Evolutionary conservation across 352 stramenopile genomes (phyloP), one percentile per base, ranked within the genome.

Genomic region (Pythium monospermum): DNA sequence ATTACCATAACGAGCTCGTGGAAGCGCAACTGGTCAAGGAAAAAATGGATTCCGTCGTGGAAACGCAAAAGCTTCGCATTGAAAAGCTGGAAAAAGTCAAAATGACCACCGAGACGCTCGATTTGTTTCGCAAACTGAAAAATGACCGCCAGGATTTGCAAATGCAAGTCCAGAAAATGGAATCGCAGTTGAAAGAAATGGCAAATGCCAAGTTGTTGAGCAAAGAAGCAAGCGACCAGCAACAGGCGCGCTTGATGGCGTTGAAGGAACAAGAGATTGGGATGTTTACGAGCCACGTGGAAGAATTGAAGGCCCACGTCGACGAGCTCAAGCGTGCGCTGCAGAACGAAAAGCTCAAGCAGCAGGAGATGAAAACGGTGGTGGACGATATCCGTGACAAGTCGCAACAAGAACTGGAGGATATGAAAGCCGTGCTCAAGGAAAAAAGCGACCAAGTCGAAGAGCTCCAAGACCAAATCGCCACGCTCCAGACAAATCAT

Each of bases 81-180:
- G 75, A 85, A 32, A 88, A 87, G 57, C 68, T 91, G 30, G 79
- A 91, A 30, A 82, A 85, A 58, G 76, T 88, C 18, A 91, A 91
- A 62, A 91, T 91, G 79, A 91, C 79, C 7, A 88, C 64, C 0
- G 76, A 85, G 28, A 87, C 64, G 19, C 60, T 87, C 22, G 69
- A 85, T 37, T 39, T 88, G 36, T 91, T 87, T 62, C 76, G 67
- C 3, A 85, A 74, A 49, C 37, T 90, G 36, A 87, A 87, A 64
- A 66, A 59, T 23, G 71, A 83, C 42, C 74, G 79, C 21, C 41
- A 74, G 23, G 59, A 73, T 22, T 61, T 90, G 26, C 68, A 83
- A 30, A 19, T 53, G 3, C 72, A 70, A 32, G 77, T 83, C 22
- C 45, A 69, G 33, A 56, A 56, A 30, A 27, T 66, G 4, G 22